Percentiles rank a stretch among this genome's conserved stretches.
Evolutionary conservation across 257 asterid genomes (phyloP).

Genomic region (Capsicum chinense): DNA sequence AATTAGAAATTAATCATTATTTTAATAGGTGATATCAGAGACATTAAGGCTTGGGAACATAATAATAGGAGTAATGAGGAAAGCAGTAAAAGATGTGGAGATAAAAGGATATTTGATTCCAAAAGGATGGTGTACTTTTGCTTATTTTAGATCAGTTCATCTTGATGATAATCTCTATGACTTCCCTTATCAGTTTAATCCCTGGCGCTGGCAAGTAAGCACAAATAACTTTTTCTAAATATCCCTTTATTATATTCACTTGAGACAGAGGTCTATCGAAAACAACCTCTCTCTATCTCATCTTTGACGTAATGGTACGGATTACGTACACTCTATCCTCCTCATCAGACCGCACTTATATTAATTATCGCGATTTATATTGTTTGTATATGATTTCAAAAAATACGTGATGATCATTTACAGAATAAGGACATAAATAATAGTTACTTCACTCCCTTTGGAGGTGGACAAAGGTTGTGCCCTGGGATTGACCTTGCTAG

Average conservation of each 20-base stretch:
- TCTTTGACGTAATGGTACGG: no score
- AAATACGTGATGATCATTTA: neutral
- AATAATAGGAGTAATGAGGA: slow-evolving; percentile 84
- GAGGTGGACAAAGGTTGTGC: slow-evolving; percentile 93
- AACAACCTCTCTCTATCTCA: no score
- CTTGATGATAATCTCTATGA: slow-evolving; percentile 70
- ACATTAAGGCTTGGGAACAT: slow-evolving; percentile 87
- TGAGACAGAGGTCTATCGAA: no score
- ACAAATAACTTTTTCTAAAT: neutral
- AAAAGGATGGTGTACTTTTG: slow-evolving; percentile 81
- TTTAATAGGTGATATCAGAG: slow-evolving; percentile 81
- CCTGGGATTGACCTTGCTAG: slow-evolving; percentile 96
- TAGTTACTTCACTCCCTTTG: slow-evolving; percentile 81
- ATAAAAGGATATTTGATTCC: slow-evolving; percentile 81
- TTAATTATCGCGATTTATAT: neutral
- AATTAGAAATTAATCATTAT: neutral
- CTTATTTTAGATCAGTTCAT: slow-evolving; percentile 85
- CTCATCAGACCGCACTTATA: neutral
- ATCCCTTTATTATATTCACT: neutral
- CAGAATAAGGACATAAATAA: slow-evolving; percentile 59
- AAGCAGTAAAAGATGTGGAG: slow-evolving; percentile 83
- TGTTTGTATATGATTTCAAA: neutral
- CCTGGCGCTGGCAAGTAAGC: slow-evolving; percentile 98
- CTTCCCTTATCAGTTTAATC: slow-evolving; percentile 72
- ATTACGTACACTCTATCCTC: no score